A percentile compares a stretch with the other conserved stretches of the same genome.
Conservation (phyloP, 129 eudicot genomes). For the Lactuca sativa region DNA sequence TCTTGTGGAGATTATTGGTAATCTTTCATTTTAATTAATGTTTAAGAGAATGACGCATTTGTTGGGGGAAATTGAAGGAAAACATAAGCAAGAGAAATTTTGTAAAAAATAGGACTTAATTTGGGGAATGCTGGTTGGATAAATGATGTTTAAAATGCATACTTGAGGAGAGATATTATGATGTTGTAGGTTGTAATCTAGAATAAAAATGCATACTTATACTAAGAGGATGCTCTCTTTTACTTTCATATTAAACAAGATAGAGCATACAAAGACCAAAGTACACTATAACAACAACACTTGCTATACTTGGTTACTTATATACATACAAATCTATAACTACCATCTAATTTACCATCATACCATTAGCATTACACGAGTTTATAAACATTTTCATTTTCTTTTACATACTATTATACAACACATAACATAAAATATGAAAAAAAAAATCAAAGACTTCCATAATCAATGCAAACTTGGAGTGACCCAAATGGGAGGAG, state of each 20-base stretch:
- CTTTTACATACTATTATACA: neutral
- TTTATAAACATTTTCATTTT: neutral
- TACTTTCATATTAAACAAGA: neutral
- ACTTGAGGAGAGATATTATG: no score
- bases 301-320: no score
- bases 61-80: no score
- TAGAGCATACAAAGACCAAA: neutral
- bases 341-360: no score
- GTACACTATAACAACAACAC: neutral
- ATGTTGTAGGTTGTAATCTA: neutral
- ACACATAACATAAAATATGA: neutral
- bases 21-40: neutral
- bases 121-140: no score
- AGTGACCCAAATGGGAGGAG: conserved; percentile 79
- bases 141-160: no score
- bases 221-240: neutral
- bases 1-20: conserved; percentile 59
- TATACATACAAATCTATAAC: neutral
- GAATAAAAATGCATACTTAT: no score
- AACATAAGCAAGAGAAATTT: no score
- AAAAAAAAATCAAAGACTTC: conserved; percentile 24
- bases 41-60: no score
- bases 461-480: conserved; percentile 57
- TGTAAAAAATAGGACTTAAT: no score
- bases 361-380: neutral